These are phyloP conservation scores for Actinidia chinensis DNA, from an alignment of 179 eudicot species.

Conservation along the genomic window DNA sequence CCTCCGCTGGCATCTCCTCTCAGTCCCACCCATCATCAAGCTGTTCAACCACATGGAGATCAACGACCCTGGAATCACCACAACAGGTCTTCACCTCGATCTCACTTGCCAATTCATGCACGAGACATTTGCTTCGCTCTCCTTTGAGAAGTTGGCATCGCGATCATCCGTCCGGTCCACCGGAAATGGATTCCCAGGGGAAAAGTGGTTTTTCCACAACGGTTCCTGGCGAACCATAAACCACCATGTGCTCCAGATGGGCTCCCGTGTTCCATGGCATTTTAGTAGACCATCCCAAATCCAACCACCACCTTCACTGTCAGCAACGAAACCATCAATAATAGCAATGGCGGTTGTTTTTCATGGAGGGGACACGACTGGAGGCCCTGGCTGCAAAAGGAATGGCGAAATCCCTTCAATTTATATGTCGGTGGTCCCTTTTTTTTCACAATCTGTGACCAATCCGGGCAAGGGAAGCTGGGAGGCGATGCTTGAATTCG, in stretches of 20 bases:
- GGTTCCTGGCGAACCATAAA: slow-evolving; percentile 19
- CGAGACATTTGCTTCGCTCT: slow-evolving; percentile 40
- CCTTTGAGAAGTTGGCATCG: slow-evolving; percentile 32
- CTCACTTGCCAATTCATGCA: slow-evolving; percentile 35
- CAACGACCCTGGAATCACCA: not conserved
- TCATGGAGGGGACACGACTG: slow-evolving; percentile 38
- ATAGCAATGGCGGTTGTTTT: slow-evolving; percentile 24
- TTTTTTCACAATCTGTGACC: slow-evolving; percentile 15
- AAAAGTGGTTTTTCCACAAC: slow-evolving; percentile 22
- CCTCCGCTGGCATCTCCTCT: not conserved
- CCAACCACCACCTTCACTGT: not conserved
- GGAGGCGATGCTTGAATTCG: slow-evolving; percentile 35
- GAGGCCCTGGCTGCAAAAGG: slow-evolving; percentile 36
- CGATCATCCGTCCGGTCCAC: slow-evolving; percentile 40
- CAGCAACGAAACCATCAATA: not conserved
- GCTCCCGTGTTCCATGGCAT: slow-evolving; percentile 37
- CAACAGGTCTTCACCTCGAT: slow-evolving; percentile 30
- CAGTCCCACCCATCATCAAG: slow-evolving; percentile 26
- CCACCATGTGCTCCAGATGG: slow-evolving; percentile 20
- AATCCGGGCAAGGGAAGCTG: slow-evolving; percentile 17
- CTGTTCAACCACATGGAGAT: slow-evolving; percentile 8
- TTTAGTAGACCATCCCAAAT: slow-evolving; percentile 36
- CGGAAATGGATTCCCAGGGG: slow-evolving; percentile 35
- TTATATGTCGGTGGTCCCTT: slow-evolving; percentile 24
- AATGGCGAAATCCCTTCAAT: slow-evolving; percentile 21